Percentiles rank a stretch among this genome's conserved stretches.
Evolutionary conservation across 2,329 filamentous ascomycete genomes (phyloP).

Genomic region (Fusarium algeriense): DNA sequence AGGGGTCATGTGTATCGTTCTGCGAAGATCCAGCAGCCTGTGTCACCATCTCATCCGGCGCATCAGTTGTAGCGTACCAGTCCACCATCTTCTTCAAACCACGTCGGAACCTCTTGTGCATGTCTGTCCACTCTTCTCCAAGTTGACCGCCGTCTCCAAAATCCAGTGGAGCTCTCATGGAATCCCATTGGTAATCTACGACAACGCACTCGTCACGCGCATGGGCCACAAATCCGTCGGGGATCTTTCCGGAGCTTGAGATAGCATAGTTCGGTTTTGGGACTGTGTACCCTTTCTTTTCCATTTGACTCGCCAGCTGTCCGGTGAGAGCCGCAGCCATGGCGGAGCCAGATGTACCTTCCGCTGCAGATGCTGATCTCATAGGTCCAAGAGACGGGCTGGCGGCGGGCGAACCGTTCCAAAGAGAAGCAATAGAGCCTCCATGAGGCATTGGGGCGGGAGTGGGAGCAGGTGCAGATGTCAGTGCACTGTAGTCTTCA

Average conservation of each 20-base stretch:
- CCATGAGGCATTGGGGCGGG: conserved; percentile 31
- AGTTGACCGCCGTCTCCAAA: conserved; percentile 92
- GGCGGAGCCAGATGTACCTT: conserved; percentile 48
- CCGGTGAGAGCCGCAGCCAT: conserved; percentile 53
- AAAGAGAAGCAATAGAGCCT: conserved; percentile 48
- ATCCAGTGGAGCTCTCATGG: conserved; percentile 78
- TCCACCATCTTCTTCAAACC: conserved; percentile 83
- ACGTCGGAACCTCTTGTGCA: conserved; percentile 90
- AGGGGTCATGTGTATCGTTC: conserved; percentile 51
- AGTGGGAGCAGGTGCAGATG: conserved; percentile 33
- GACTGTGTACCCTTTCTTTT: conserved; percentile 72
- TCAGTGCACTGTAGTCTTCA: conserved; percentile 73
- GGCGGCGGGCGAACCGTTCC: conserved; percentile 50
- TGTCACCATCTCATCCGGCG: conserved; percentile 64
- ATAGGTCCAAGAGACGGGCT: conserved; percentile 42
- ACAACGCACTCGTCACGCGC: conserved; percentile 87
- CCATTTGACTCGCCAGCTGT: conserved; percentile 40
- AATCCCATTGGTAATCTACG: conserved; percentile 97
- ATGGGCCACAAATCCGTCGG: conserved; percentile 88
- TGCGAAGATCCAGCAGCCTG: conserved; percentile 43
- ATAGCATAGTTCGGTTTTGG: conserved; percentile 87
- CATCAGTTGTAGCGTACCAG: conserved; percentile 78
- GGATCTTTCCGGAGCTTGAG: conserved; percentile 83
- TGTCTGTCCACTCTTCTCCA: conserved; percentile 94
- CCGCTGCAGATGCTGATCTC: conserved; percentile 39